Base-by-base conservation (phyloP, 2,329 filamentous ascomycete species). In the Sarocladium strictum region DNA sequence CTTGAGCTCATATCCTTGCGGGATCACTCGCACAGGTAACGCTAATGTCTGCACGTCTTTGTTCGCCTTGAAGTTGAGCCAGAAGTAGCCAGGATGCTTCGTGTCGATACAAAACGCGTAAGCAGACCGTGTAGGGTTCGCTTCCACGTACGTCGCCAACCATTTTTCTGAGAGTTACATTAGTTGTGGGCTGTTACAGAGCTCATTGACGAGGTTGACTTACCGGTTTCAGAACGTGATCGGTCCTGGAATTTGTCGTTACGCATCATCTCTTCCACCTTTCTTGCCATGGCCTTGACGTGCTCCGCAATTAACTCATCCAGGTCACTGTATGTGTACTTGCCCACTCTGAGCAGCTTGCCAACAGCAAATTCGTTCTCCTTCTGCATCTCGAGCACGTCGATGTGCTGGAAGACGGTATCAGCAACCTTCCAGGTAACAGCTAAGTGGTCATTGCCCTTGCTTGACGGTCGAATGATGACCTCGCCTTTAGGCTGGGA, bases 371-470 rank as follows among this genome's bases (percentile, higher is more conserved):
- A 97, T 68, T 97, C 93, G 58, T 91, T 97, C 59, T 96, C 90
- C 72, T 99, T 99, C 70, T 96, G 90, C 65, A 99, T 79, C 72
- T 99, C 94, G 37, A 99, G 80, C 32, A 99, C 93, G 70, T 99
- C 94, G 59, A 99, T 90, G 69, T 99, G 94, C 72, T 99, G 92
- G 69, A 92, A 99, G n/a, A 97, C 85, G 57, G 88, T 87, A 67
- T 97, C 91, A 1, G 90, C 87, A 14, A 99, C 92, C 76, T 99
- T 99, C 94, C 94, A 99, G 0, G 94, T 99, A 47, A 99, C 85
- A 7, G 93, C 91, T 54, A 99, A 78, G 74, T 99, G 94, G 68
- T 99, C 94, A 56, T 90, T 88, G 43, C 94, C 94, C 69, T 96
- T 96, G 26, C 91, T 96, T 1, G 91, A 97, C 3, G 94, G 93